Evolutionary conservation across 192 early-diverging fungal species (phyloP), one percentile per base, ranked within the genome.

Genomic region (Mortierella claussenii): DNA sequence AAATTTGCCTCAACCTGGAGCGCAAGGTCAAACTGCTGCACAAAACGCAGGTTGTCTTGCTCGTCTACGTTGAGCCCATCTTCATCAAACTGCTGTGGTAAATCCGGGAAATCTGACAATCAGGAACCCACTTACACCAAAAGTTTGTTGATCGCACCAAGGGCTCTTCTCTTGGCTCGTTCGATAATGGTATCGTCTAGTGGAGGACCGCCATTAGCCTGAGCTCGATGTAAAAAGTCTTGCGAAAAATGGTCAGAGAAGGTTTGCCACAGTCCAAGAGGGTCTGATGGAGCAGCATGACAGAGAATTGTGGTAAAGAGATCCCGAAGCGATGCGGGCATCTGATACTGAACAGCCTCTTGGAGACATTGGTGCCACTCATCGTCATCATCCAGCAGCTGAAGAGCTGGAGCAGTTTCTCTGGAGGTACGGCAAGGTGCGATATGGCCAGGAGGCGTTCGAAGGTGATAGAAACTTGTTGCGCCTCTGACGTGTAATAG

Each of bases 321-420:
- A 21, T 45, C 33, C 18, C 67, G 49, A 4, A 79, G 4, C 34
- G 42, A 2, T 20, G 26, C 11, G 12, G 45, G 21, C 1, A n/a
- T 30, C 30, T 66, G 54, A 11, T 40, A 44, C 8, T 15, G 10
- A 1, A 27, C 46, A 33, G 64, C 53, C 21, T 66, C 64, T 20
- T 56, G 20, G 20, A 57, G 53, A 40, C 54, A 66, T n/a, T 23
- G 54, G 3, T 36, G 6, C 40, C 48, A 70, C 44, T 79, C 62
- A 30, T 51, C 24, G 37, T 71, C 64, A 37, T 71, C 63, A 23
- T 61, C 58, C 1, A 79, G 65, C 27, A 79, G 33, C 11, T 48
- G 57, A 18, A 30, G 56, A 26, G 53, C 53, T 30, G 45, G 15
- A 12, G 40, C 45, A 26, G 58, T 51, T 12, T 79, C 52, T n/a